Percentiles rank a stretch among this genome's conserved stretches.
These are phyloP conservation scores for Psophocarpus tetragonolobus DNA, from an alignment of 306 rosid species.

Conservation along the genomic window DNA sequence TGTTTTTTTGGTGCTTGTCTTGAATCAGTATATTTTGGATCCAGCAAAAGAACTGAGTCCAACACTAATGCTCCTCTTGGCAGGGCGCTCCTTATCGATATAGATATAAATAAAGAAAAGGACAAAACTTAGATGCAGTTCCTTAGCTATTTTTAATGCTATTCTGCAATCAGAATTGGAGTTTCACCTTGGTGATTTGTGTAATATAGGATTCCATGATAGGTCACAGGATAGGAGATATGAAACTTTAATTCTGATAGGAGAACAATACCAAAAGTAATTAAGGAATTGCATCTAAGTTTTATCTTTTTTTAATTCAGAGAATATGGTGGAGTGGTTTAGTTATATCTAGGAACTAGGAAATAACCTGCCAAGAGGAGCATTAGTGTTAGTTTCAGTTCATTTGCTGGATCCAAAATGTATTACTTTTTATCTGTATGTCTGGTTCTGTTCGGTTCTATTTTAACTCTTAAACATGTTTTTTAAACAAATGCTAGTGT, in stretches of 20 bases:
- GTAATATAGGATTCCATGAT: neutral
- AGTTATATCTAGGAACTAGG: neutral
- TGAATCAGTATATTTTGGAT: too few relatives aligned
- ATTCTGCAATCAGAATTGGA: neutral
- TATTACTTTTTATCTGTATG: neutral
- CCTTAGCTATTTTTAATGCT: neutral
- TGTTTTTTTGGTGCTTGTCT: too few relatives aligned
- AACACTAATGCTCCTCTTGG: neutral
- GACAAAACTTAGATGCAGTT: neutral
- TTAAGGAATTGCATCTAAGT: neutral
- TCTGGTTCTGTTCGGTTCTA: neutral
- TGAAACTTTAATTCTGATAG: neutral
- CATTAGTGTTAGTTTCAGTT: neutral
- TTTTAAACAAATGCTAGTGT: neutral
- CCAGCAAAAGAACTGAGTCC: too few relatives aligned
- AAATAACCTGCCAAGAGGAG: neutral
- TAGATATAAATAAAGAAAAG: neutral
- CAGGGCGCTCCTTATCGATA: neutral
- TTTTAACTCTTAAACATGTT: neutral
- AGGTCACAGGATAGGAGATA: neutral
- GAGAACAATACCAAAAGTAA: neutral
- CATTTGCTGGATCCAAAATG: neutral
- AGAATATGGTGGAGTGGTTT: neutral
- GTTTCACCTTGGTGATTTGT: neutral
- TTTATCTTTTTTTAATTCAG: neutral